Evolutionary conservation across 768 basidiomycete species (phyloP), one percentile per base, ranked within the genome.

Genomic region (Plicaturopsis crispa): DNA sequence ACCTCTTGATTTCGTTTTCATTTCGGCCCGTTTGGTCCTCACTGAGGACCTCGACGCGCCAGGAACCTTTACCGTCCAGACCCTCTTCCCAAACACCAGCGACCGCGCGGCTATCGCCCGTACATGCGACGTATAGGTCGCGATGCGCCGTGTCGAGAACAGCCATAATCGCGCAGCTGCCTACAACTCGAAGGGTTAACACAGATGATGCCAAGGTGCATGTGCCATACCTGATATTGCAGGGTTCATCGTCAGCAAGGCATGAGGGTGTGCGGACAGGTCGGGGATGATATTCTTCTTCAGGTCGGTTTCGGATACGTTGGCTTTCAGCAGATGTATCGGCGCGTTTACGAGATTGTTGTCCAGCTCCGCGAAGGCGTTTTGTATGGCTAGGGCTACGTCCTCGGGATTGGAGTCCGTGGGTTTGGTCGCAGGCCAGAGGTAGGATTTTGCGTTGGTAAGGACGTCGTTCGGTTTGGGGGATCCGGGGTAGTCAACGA

Each of bases 21-120:
- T 91, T 97, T 47, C 89, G 77, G 26, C 91, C 96, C 5, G 93
- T 97, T 66, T 97, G 93, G 54, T 98, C 96, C 58, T 97, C 91
- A 20, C 77, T 89, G 44, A 99, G 69, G n/a, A 88, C 88, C 55
- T 96, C 90, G 21, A 92, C 84, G 33, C 80, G 75, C 96, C 96
- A 99, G 37, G 67, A 70, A 8, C 87, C 87, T 37, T 69, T 64
- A 3, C 78, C 80, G 45, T 80, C 73, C 3, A 56, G 59, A 4
- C 70, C 70, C 36, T 76, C 72, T 45, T 88, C 80, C 84, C 87
- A 93, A 24, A 89, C 74, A 14, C 96, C 96, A 16, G 94, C 93
- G 5, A 99, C 91, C 10, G 96, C 96, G 34, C 96, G 76, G 53
- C 88, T 86, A 55, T 99, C 96, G 0, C 96, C 96, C 4, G 91